Evolutionary conservation across 2,329 filamentous ascomycete species (phyloP), one percentile per base, ranked within the genome.

Genomic region (Endoconidiophora laricicola): DNA sequence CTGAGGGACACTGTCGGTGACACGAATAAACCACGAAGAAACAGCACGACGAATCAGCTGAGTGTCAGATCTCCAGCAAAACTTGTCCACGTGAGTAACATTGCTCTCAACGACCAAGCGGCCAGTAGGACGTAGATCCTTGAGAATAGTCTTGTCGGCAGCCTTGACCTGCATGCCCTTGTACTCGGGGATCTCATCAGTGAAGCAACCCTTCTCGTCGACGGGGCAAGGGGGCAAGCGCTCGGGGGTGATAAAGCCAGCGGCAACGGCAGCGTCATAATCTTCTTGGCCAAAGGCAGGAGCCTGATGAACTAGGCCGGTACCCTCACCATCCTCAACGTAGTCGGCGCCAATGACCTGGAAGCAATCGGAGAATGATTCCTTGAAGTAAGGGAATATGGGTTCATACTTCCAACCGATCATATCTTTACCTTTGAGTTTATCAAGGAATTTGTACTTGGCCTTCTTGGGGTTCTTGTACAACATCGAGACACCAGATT

Each of bases 381-480:
- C 73, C 54, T 77, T 76, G 62, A 84, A 81, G 63, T 85, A 86
- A 57, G 77, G 69, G 61, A 85, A 86, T 2, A 82, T 67, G 6
- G 82, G 81, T 61, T 81, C 69, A 59, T 86, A 86, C 59, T 73
- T 78, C 78, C 79, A 83, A 20, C 78, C 80, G 40, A 80, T 67
- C 72, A 86, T 78, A 45, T 79, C 72, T 45, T 71, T 75, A 23
- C 82, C 82, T 63, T 76, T 81, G 56, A 83, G 64, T 57, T 77
- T 80, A 54, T 78, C 70, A 9, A 85, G 60, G 49, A 83, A 69
- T 66, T 80, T 81, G 65, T 76, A 86, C 60, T 84, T 83, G 18
- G 79, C 81, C 65, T 85, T 85, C 66, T 85, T 85, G 0, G 77
- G 77, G 56, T 85, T 79, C 60, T 86, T 86, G 65, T 84, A 86